Evolutionary conservation across 2,329 filamentous ascomycete genomes (phyloP).

Genomic region (Aspergillus nomiae): DNA sequence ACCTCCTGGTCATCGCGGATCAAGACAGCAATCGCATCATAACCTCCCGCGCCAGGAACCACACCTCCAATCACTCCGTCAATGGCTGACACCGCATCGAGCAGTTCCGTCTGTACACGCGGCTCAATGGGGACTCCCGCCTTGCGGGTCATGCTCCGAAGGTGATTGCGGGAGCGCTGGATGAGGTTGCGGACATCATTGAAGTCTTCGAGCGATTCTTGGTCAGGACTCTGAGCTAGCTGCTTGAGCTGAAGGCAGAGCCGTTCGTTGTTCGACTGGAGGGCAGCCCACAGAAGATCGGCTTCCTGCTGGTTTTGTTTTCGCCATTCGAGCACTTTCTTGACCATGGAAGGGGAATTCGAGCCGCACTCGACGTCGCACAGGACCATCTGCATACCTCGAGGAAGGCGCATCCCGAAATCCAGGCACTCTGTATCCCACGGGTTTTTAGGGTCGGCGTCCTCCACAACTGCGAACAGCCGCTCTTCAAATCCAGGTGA

Average conservation of each 20-base stretch:
- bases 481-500: constrained; percentile 65
- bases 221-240: constrained; percentile 49
- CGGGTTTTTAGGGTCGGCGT: constrained; percentile 46
- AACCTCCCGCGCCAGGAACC: constrained; percentile 91
- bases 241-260: constrained; percentile 66
- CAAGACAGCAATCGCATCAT: constrained; percentile 82
- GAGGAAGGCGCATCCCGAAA: constrained; percentile 69
- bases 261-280: constrained; percentile 74
- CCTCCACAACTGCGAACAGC: constrained; percentile 68
- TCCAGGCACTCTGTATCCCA: constrained; percentile 84
- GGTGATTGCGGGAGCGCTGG: constrained; percentile 57
- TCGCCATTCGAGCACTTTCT: constrained; percentile 83
- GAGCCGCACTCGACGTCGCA: constrained; percentile 95
- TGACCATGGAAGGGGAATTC: constrained; percentile 94
- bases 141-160: constrained; percentile 73
- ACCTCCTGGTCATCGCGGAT: constrained; percentile 72
- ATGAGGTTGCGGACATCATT: constrained; percentile 56
- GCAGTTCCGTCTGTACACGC: constrained; percentile 75
- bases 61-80: constrained; percentile 87
- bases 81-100: constrained; percentile 72
- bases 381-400: constrained; percentile 78
- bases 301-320: constrained; percentile 65
- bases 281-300: constrained; percentile 68
- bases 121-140: constrained; percentile 89
- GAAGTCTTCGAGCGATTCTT: constrained; percentile 49